phyloP scores from a whole-genome alignment of 2,329 filamentous ascomycete genomes.

The Colletotrichum lini region DNA sequence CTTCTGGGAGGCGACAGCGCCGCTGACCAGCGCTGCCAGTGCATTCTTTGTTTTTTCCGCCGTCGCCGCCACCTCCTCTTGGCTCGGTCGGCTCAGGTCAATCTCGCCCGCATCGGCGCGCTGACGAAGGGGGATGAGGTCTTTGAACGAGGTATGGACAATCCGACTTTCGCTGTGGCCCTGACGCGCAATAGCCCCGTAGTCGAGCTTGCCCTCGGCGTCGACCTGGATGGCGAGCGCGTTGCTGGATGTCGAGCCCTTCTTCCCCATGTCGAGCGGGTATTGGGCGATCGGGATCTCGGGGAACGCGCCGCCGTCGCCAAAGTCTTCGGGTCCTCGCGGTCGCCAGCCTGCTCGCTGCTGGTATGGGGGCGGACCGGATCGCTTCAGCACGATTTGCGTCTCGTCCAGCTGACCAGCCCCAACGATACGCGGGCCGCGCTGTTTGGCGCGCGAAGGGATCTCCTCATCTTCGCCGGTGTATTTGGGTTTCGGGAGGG shows the following conservation, averaged over 20 bases:
- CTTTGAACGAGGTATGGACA: slow-evolving; percentile 96
- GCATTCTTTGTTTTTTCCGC: slow-evolving; percentile 92
- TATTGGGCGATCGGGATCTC: slow-evolving; percentile 96
- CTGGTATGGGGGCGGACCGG: slow-evolving; percentile 89
- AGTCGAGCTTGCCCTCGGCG: slow-evolving; percentile 92
- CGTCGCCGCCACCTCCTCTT: slow-evolving; percentile 86
- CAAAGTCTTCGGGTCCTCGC: slow-evolving; percentile 89
- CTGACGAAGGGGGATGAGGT: slow-evolving; percentile 93
- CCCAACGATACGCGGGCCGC: slow-evolving; percentile 86
- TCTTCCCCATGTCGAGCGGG: slow-evolving; percentile 93
- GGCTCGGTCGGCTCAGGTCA: slow-evolving; percentile 85
- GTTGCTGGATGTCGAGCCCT: slow-evolving; percentile 81
- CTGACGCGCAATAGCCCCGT: slow-evolving; percentile 92
- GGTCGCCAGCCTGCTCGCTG: slow-evolving; percentile 93
- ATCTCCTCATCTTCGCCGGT: slow-evolving; percentile 90
- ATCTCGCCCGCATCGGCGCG: slow-evolving; percentile 94
- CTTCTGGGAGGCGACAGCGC: slow-evolving; percentile 91
- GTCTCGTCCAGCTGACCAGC: slow-evolving; percentile 85
- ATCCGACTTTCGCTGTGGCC: slow-evolving; percentile 88
- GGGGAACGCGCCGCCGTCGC: slow-evolving; percentile 95
- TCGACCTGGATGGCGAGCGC: slow-evolving; percentile 95
- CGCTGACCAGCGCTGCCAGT: slow-evolving; percentile 83
- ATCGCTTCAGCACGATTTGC: slow-evolving; percentile 86
- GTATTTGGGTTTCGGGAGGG: slow-evolving; percentile 91
- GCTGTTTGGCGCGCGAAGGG: slow-evolving; percentile 78